Conservation (phyloP, 345 rosid species). For the Brassica juncea region DNA sequence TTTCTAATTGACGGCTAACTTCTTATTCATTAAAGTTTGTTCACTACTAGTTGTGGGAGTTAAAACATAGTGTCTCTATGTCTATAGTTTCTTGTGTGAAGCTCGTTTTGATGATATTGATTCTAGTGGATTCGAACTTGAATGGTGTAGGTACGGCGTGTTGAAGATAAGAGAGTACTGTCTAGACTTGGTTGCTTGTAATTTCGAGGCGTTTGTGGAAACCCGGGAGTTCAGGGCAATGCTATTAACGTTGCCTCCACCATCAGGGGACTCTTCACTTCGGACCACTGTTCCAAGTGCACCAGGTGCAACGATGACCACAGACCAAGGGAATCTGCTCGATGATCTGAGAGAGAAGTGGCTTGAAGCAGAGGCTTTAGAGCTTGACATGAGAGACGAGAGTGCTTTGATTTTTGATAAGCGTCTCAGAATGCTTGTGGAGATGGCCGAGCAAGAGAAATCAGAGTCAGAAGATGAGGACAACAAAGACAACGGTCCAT, state of each 20-base stretch:
- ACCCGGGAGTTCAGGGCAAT: conserved; percentile 77
- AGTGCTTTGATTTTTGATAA: conserved; percentile 85
- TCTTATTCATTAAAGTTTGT: not conserved
- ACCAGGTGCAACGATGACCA: conserved; percentile 69
- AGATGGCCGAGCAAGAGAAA: conserved; percentile 72
- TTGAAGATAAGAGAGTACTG: conserved; percentile 88
- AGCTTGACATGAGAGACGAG: conserved; percentile 96
- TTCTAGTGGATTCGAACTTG: not conserved
- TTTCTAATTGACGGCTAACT: not conserved
- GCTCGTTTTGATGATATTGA: conserved; percentile 10
- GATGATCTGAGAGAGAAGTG: conserved; percentile 95
- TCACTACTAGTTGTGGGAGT: not conserved
- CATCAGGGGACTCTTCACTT: conserved; percentile 89
- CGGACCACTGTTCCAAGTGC: conserved; percentile 91
- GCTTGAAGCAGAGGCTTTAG: conserved; percentile 97
- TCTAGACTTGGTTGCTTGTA: conserved; percentile 77
- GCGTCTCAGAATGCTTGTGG: conserved; percentile 83
- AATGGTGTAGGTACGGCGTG: conserved; percentile 75
- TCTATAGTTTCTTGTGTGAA: conserved; percentile 2
- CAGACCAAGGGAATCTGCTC: conserved; percentile 80
- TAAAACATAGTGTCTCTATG: not conserved
- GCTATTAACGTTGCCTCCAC: conserved; percentile 91
- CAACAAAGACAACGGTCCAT: conserved; percentile 32
- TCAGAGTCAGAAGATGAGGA: conserved; percentile 34
- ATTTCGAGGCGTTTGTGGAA: conserved; percentile 89